A percentile compares a stretch with the other conserved stretches of the same genome.
Evolutionary conservation across 2,329 filamentous ascomycete genomes (phyloP).

Genomic region (Pseudocercospora ulei): DNA sequence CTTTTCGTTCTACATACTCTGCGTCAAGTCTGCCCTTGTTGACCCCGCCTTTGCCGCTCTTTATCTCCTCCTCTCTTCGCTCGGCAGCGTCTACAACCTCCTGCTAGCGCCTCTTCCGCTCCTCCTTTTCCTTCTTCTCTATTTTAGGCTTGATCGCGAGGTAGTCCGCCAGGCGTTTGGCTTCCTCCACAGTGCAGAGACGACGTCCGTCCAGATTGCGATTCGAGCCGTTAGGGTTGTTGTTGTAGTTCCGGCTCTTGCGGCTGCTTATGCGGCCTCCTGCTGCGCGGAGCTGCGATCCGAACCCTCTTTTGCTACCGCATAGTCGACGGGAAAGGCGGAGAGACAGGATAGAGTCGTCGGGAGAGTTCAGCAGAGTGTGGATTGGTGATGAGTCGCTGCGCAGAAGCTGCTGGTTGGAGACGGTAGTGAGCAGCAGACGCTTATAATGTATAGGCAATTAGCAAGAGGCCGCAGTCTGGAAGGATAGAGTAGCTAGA

Average conservation of each 20-base stretch:
- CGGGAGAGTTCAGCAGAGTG: conserved; percentile 47
- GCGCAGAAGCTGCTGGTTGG: conserved; percentile 58
- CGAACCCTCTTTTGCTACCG: conserved; percentile 96
- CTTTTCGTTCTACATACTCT: conserved; percentile 91
- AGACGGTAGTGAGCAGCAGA: conserved; percentile 71
- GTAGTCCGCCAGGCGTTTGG: conserved; percentile 90
- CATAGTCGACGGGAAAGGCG: conserved; percentile 69
- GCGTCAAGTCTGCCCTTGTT: conserved; percentile 58
- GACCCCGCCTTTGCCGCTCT: conserved; percentile 56
- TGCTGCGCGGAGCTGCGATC: conserved; percentile 89
- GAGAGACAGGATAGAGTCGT: conserved; percentile 63
- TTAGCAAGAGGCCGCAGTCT: too few relatives aligned
- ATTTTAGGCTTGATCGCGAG: conserved; percentile 93
- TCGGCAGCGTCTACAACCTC: conserved; percentile 79
- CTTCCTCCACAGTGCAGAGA: conserved; percentile 83
- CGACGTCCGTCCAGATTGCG: conserved; percentile 86
- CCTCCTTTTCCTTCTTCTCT: conserved; percentile 87
- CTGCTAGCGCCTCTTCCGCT: conserved; percentile 73
- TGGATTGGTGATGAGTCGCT: conserved; percentile 50
- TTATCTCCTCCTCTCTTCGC: conserved; percentile 70
- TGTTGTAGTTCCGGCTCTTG: conserved; percentile 67
- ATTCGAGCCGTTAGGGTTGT: conserved; percentile 72
- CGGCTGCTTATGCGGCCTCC: conserved; percentile 97
- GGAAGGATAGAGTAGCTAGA: too few relatives aligned
- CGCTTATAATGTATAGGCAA: too few relatives aligned